Percentiles rank a stretch among this genome's conserved stretches.
Conservation (phyloP, 2,329 filamentous ascomycete genomes). For the Curvularia lunata region DNA sequence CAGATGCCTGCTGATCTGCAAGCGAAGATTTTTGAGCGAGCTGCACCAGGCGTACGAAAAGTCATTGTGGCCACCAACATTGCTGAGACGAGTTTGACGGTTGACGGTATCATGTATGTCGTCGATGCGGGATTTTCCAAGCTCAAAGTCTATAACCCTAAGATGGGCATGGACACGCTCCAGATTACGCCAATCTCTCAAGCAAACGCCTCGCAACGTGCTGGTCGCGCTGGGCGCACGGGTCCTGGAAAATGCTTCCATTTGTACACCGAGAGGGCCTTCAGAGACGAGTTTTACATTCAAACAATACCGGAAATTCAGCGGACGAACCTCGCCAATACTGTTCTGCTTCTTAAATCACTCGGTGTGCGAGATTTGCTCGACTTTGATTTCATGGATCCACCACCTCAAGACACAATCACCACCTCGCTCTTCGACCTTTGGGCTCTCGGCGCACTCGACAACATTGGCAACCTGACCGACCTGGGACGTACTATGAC, state of each 20-base stretch:
- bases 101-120: conserved; percentile 99
- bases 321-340: conserved; percentile 93
- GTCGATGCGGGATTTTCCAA: conserved; percentile 97
- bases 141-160: conserved; percentile 97
- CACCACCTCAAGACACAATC: conserved; percentile 96
- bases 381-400: conserved; percentile 99
- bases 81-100: conserved; percentile 95
- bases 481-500: conserved; percentile 91
- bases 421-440: conserved; percentile 96
- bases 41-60: conserved; percentile 88
- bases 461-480: conserved; percentile 93
- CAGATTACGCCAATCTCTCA: conserved; percentile 98
- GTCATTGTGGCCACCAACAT: conserved; percentile 99
- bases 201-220: conserved; percentile 91
- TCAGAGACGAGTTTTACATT: conserved; percentile 94
- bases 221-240: conserved; percentile 90
- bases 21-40: conserved; percentile 95
- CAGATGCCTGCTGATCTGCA: conserved; percentile 99
- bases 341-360: conserved; percentile 90
- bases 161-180: conserved; percentile 98
- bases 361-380: conserved; percentile 91
- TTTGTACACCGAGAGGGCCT: conserved; percentile 91
- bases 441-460: conserved; percentile 91
- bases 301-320: conserved; percentile 98
- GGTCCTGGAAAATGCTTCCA: conserved; percentile 95